A percentile compares a stretch with the other conserved stretches of the same genome.
These are phyloP conservation scores for Solanum pimpinellifolium DNA, from an alignment of 257 asterid genomes.

Conservation along the genomic window DNA sequence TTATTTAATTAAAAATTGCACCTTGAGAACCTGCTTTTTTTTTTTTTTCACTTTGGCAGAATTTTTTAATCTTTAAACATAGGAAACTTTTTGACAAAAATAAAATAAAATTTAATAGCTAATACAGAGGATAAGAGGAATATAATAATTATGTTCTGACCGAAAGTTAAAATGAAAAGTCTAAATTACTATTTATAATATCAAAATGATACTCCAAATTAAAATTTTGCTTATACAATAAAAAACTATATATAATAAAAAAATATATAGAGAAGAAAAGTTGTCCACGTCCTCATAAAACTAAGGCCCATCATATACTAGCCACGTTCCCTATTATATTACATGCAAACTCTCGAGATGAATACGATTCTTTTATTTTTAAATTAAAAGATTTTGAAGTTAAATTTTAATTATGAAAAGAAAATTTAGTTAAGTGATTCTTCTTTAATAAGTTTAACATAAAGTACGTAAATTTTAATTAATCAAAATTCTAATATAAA, in stretches of 20 bases:
- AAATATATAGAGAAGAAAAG: not conserved
- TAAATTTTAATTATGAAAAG: not conserved
- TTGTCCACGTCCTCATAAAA: constrained; percentile 9
- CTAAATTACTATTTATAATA: not conserved
- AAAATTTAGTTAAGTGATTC: accelerated
- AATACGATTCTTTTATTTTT: not conserved
- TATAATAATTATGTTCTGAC: not conserved
- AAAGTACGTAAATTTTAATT: accelerated
- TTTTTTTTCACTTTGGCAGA: not conserved
- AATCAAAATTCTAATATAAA: not conserved
- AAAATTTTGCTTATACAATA: not conserved
- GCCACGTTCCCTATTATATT: not conserved
- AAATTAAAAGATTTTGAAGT: not conserved
- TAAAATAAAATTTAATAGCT: not conserved
- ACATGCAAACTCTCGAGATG: not conserved
- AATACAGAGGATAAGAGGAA: not conserved
- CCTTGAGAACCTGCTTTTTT: not conserved
- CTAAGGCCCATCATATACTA: constrained; percentile 3
- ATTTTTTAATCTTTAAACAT: not conserved
- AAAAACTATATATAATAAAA: not conserved
- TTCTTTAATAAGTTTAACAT: not conserved
- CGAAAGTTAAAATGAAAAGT: not conserved
- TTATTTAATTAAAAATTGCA: not conserved
- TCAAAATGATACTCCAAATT: not conserved
- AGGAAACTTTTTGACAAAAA: not conserved